Conservation (phyloP, 225 moss, liverwort and hornwort species). For the Pleurozium schreberi region DNA sequence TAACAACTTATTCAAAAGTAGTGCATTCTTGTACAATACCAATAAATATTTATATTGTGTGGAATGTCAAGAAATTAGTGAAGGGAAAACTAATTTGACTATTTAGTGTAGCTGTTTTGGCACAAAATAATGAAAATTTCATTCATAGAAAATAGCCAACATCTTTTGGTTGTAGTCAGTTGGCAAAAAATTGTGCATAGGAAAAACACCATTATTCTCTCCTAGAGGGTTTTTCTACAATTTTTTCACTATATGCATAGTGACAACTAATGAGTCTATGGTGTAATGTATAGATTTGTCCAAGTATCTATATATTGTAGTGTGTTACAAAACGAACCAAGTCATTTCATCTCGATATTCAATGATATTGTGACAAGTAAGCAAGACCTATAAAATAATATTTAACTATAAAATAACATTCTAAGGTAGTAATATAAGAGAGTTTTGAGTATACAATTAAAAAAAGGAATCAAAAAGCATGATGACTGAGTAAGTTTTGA, state of each 20-base stretch:
- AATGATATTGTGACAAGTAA: too few species aligned
- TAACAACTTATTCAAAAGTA: too few species aligned
- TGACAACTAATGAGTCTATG: neutral
- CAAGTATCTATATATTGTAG: neutral
- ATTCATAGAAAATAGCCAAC: neutral
- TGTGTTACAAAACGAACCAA: neutral
- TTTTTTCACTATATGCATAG: rapidly evolving
- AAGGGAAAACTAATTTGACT: too few species aligned
- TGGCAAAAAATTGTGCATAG: rapidly evolving
- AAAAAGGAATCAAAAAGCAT: neutral
- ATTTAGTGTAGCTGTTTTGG: too few species aligned
- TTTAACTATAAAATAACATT: neutral
- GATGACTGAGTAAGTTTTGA: neutral
- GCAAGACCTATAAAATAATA: neutral
- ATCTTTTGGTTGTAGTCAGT: neutral
- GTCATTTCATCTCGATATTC: too few species aligned
- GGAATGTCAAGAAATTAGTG: too few species aligned
- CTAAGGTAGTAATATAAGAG: neutral
- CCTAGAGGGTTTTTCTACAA: rapidly evolving
- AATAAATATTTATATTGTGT: too few species aligned
- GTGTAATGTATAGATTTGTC: neutral
- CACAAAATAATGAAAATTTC: neutral
- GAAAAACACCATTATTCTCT: neutral
- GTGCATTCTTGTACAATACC: too few species aligned
- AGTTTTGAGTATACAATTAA: neutral